Base-by-base conservation (phyloP, 306 rosid species). In the Castanopsis chinensis region DNA sequence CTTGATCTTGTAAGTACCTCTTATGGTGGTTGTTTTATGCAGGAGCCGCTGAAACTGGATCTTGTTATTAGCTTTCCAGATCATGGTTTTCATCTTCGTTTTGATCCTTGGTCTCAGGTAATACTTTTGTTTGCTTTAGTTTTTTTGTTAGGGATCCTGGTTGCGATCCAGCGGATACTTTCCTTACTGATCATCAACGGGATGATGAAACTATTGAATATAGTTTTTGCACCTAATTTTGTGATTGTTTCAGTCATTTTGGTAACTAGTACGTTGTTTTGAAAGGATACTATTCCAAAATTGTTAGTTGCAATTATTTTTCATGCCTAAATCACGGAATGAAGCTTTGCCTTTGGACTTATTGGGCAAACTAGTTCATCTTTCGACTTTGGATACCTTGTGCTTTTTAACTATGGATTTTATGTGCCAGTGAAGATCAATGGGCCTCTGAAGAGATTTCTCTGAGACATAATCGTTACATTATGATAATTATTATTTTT, bases 101-200 rank as follows among this genome's bases (percentile, higher is more conserved):
- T 96, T 37, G 98, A 96, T 87, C 94, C 99, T 4, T 91, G 98
- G 97, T 96, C 98, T 52, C 99, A 96, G 99, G 99, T 95, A 60
- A 67, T 25, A 3, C 72, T 73, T 65, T 12, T 30, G 11, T 35
- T 3, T 77, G 3, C 8, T 49, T 18, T 11, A 9, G 45, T 18
- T 45, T 17, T 76, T 25, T 49, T 68, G 20, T 43, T 27, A 49
- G 74, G n/a, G 74, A 41, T 58, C 65, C 19, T 82, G 75, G 25
- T 17, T 19, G 10, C 30, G 5, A 64, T 64, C 70, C 9, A 3
- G 45, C 1, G 43, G 20, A 18, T 28, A 6, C 30, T 13, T 58
- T 21, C 27, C 45, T 30, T 64, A 17, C 13, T 8, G 37, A n/a
- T 10, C 6, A 19, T 67, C 6, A n/a, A 19, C 4, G 57, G 75